phyloP scores from a whole-genome alignment of 2,329 filamentous ascomycete species.

The Penicillium griseofulvum region DNA sequence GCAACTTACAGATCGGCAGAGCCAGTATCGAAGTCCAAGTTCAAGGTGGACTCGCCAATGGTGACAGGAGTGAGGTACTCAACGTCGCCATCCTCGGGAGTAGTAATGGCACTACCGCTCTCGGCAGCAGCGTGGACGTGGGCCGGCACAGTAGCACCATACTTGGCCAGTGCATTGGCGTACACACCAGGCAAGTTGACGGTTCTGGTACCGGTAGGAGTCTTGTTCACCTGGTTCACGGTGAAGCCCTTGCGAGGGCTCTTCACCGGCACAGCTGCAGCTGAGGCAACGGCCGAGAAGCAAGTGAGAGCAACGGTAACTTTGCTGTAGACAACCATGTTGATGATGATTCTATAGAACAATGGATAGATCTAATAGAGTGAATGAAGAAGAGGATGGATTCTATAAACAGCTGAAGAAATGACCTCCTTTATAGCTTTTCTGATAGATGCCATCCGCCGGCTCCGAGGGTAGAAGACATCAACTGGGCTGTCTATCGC shows the following conservation, averaged over 20 bases:
- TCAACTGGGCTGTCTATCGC: conserved; percentile 2
- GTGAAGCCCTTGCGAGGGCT: conserved; percentile 31
- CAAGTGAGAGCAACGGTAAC: conserved; percentile 26
- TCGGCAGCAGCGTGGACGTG: conserved; percentile 32
- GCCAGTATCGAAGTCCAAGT: conserved; percentile 70
- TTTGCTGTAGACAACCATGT: conserved; percentile 38
- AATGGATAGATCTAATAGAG: conserved; percentile 12
- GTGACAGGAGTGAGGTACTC: conserved; percentile 62
- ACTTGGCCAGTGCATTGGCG: conserved; percentile 30
- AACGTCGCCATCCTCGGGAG: conserved; percentile 51
- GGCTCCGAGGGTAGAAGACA: background rate
- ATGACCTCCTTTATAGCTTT: conserved; percentile 27
- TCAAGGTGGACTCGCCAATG: conserved; percentile 62
- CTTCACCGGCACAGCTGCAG: conserved; percentile 30
- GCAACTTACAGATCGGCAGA: conserved; percentile 62
- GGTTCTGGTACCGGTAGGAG: conserved; percentile 17
- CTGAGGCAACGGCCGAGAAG: conserved; percentile 29
- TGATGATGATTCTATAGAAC: conserved; percentile 12
- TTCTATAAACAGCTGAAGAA: conserved; percentile 7
- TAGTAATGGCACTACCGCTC: conserved; percentile 39
- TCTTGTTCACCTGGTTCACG: conserved; percentile 30
- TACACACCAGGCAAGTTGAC: conserved; percentile 32
- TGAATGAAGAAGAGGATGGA: conserved; percentile 14
- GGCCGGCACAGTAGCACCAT: conserved; percentile 29
- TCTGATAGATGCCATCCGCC: background rate